Conservation (phyloP, 2,329 filamentous ascomycete genomes). For the Pseudogymnoascus sp. region DNA sequence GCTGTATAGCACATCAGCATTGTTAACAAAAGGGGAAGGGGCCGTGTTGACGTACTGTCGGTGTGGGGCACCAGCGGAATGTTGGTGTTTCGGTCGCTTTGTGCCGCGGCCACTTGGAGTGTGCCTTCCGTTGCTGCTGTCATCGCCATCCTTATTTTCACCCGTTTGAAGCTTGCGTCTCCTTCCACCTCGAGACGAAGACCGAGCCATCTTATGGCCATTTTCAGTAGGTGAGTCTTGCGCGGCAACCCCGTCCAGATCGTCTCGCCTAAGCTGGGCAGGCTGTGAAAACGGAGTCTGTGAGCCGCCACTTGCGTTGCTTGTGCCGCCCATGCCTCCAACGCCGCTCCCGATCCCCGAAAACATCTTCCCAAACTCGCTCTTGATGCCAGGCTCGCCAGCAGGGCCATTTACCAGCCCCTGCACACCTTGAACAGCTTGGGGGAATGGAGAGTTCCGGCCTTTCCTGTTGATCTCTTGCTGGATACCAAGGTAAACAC, state of each 20-base stretch:
- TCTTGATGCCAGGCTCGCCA: slow-evolving; percentile 85
- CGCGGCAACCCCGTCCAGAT: slow-evolving; percentile 35
- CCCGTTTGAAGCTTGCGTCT: slow-evolving; percentile 72
- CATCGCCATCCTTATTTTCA: slow-evolving; percentile 58
- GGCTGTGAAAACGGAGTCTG: slow-evolving; percentile 38
- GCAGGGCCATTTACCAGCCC: slow-evolving; percentile 69
- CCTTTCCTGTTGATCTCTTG: slow-evolving; percentile 77
- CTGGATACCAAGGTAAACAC: slow-evolving; percentile 64
- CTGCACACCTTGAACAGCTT: slow-evolving; percentile 89
- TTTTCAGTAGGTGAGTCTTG: slow-evolving; percentile 36
- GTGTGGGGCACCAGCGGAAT: slow-evolving; percentile 48
- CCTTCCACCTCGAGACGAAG: slow-evolving; percentile 43
- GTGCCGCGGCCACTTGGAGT: slow-evolving; percentile 50
- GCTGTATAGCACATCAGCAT: slow-evolving; percentile 23
- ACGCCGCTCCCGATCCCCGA: slow-evolving; percentile 76
- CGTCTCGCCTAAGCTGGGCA: slow-evolving; percentile 44
- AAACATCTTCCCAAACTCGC: slow-evolving; percentile 90
- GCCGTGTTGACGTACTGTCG: slow-evolving; percentile 49
- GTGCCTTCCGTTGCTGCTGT: slow-evolving; percentile 54
- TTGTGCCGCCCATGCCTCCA: slow-evolving; percentile 42
- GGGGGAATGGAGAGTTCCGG: slow-evolving; percentile 78
- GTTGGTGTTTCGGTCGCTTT: slow-evolving; percentile 60
- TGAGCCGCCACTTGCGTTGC: slow-evolving; percentile 44
- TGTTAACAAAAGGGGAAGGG: neutral
- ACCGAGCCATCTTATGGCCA: slow-evolving; percentile 34